Percentiles rank a stretch among this genome's conserved stretches.
These are phyloP conservation scores for Benincasa hispida DNA, from an alignment of 306 rosid species.

Conservation along the genomic window DNA sequence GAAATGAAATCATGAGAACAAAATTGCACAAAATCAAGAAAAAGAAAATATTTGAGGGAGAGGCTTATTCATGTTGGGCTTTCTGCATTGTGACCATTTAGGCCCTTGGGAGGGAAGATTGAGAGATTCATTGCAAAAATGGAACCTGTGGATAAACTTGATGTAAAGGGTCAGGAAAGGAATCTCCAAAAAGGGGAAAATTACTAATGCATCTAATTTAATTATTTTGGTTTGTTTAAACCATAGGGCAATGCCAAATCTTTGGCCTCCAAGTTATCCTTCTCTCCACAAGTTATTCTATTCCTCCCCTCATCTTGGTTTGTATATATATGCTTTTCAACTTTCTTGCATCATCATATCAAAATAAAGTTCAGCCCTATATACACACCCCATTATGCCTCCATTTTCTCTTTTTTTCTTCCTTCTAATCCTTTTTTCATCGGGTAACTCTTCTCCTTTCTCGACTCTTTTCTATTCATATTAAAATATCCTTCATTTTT, in stretches of 20 bases:
- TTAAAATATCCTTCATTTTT: no score
- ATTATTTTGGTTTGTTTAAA: neutral
- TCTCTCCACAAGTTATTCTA: conserved; percentile 44
- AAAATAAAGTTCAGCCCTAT: no score
- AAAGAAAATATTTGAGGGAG: no score
- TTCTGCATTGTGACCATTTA: no score
- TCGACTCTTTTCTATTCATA: no score
- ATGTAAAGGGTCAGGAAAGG: conserved; percentile 40
- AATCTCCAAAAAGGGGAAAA: conserved; percentile 12
- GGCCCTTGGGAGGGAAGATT: neutral
- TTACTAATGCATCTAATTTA: neutral
- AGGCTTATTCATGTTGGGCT: no score
- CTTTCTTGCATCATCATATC: neutral
- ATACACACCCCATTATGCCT: neutral
- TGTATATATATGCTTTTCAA: conserved; percentile 1
- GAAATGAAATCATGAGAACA: no score
- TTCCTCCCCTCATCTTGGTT: conserved; percentile 14
- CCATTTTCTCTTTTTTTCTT: conserved; percentile 15
- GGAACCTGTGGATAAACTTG: conserved; percentile 46
- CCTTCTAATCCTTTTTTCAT: conserved; percentile 26
- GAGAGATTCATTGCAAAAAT: neutral
- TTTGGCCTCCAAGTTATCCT: conserved; percentile 20
- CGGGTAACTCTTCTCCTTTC: conserved; percentile 32
- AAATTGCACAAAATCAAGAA: no score
- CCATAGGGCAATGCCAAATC: conserved; percentile 3